These are phyloP conservation scores for Sporothrix dimorphospora DNA, from an alignment of 2,329 filamentous ascomycete species.

Conservation along the genomic window DNA sequence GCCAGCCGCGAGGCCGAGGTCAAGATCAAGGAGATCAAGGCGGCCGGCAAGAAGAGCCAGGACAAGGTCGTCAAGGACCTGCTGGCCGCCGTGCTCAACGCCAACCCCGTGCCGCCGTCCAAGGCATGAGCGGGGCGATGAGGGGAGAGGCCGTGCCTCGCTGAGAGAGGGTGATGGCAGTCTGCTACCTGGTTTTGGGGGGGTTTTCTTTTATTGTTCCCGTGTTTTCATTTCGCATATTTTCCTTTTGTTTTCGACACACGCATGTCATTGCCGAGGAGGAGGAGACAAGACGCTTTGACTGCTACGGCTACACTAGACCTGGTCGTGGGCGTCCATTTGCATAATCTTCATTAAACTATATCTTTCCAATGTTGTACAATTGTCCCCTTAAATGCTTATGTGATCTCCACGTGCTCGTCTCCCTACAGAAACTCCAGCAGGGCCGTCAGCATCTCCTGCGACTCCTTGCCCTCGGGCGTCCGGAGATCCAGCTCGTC, in stretches of 20 bases:
- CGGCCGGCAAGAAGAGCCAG: slow-evolving; percentile 77
- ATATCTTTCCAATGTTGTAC: not conserved
- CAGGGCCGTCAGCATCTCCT: slow-evolving; percentile 59
- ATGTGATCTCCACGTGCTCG: not conserved
- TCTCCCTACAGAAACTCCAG: slow-evolving; percentile 50
- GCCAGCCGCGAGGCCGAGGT: slow-evolving; percentile 79
- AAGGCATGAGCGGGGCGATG: slow-evolving; percentile 24
- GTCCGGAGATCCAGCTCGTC: slow-evolving; percentile 54
- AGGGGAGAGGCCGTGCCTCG: not conserved
- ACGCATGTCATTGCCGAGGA: not conserved
- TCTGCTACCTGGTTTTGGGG: not conserved
- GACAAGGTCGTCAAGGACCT: slow-evolving; percentile 80
- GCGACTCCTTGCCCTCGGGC: slow-evolving; percentile 60
- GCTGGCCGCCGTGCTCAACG: slow-evolving; percentile 80
- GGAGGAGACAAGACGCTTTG: not conserved
- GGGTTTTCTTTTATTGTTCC: not conserved
- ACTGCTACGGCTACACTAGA: not conserved
- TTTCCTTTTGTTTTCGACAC: not conserved
- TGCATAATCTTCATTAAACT: slow-evolving; percentile 10
- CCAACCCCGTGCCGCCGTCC: slow-evolving; percentile 66
- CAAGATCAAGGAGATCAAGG: slow-evolving; percentile 81
- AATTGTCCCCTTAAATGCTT: not conserved
- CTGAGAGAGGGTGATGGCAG: not conserved
- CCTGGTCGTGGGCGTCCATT: not conserved
- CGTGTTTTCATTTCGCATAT: not conserved